Base-by-base conservation (phyloP, 495 filamentous ascomycete genomes). In the Glonium stellatum region DNA sequence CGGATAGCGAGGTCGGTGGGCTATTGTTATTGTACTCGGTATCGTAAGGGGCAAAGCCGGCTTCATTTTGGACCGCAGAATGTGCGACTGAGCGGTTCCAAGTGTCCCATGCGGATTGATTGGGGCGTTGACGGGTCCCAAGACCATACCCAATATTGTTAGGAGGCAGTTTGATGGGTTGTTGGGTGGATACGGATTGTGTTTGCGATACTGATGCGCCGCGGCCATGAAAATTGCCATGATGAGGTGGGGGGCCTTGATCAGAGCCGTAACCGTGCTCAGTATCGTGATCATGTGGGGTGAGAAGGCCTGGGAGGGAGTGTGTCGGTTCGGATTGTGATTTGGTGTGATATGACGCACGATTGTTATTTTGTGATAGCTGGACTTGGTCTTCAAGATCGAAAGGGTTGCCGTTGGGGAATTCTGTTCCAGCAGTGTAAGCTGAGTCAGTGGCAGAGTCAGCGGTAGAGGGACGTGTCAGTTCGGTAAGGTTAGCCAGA, bases 381-480 rank as follows among this genome's bases (percentile, higher is more conserved):
- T 65, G 54, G 21, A 68, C 62, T 55, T 68, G 65, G 49, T 68
- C 65, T 55, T 76, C 73, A 46, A 74, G 69, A 58, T 76, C 70
- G 59, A 76, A 76, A 0, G 73, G 73, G 53, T 76, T 69, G 35
- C 70, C 71, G 27, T 67, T 68, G 13, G 65, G 64, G 31, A 63
- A 59, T 37, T 73, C 70, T 0, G 70, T 70, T 46, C 66, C 60
- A 11, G 63, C 62, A 9, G 57, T 67, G 48, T 61, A 61, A n/a
- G 46, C 59, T 2, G 72, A 70, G 13, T 65, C 66, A 34, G 67
- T 62, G 5, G 66, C 54, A 12, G 73, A 75, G 49, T 59, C 59
- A 9, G 73, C 57, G 0, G 72, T 73, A 0, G 70, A 73, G 5
- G 73, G 72, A 1, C 72, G 69, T 9, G 49, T 44, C 21, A 66